Evolutionary conservation across 1,139 yeast genomes (phyloP).

Genomic region (Yamadazyma atmosphaerica): DNA sequence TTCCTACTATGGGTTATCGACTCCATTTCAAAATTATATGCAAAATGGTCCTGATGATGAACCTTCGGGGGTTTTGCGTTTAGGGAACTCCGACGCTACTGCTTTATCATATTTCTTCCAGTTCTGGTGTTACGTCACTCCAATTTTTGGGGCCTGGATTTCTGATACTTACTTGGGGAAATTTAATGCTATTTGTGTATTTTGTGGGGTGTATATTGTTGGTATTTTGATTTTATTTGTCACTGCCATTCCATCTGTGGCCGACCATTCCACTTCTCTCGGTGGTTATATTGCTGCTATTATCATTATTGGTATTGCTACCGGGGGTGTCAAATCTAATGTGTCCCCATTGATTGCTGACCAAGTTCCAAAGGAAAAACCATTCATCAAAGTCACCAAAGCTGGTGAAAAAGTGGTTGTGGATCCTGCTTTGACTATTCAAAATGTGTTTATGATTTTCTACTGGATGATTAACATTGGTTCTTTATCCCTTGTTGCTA

Average conservation of each 20-base stretch:
- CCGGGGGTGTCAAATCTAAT: slow-evolving; percentile 82
- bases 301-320: slow-evolving; percentile 70
- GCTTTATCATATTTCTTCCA: slow-evolving; percentile 77
- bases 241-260: slow-evolving; percentile 69
- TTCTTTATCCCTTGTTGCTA: slow-evolving; percentile 41
- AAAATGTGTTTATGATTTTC: slow-evolving; percentile 44
- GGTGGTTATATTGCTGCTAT: slow-evolving; percentile 62
- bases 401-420: slow-evolving; percentile 40
- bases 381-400: slow-evolving; percentile 33
- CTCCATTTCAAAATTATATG: slow-evolving; percentile 79
- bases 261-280: slow-evolving; percentile 45
- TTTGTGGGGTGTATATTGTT: slow-evolving; percentile 57
- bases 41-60: slow-evolving; percentile 49
- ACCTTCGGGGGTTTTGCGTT: slow-evolving; percentile 61
- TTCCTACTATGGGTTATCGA: slow-evolving; percentile 77
- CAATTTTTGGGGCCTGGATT: slow-evolving; percentile 73
- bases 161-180: slow-evolving; percentile 78
- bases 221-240: slow-evolving; percentile 68
- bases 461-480: slow-evolving; percentile 46
- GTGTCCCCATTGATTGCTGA: slow-evolving; percentile 80
- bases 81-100: slow-evolving; percentile 67
- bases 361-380: slow-evolving; percentile 52
- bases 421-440: slow-evolving; percentile 43
- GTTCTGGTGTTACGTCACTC: slow-evolving; percentile 82
- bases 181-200: slow-evolving; percentile 64